Evolutionary conservation across 1,284 basidiomycete genomes (phyloP).

Genomic region (Cryptococcus depauperatus): DNA sequence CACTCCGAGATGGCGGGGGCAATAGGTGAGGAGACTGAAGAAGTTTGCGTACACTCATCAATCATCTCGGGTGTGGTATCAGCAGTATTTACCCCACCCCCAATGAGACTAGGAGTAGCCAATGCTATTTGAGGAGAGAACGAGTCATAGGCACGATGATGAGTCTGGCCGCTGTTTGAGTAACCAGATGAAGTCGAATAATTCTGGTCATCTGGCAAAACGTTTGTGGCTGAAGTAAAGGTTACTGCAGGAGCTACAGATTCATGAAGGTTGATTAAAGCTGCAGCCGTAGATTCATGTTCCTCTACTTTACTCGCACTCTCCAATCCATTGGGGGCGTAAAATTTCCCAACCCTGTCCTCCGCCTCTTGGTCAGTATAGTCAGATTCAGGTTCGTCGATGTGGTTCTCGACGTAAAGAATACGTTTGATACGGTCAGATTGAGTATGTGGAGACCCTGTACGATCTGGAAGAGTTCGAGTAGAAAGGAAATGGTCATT

Average conservation of each 20-base stretch:
- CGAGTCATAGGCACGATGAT: slow-evolving; percentile 1
- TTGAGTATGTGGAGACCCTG: slow-evolving; percentile 9
- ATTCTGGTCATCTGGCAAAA: too few species aligned
- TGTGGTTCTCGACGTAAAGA: slow-evolving; percentile 21
- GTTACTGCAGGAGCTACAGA: too few species aligned
- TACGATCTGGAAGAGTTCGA: slow-evolving; percentile 3
- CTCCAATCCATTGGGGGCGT: too few species aligned
- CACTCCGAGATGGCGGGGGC: not conserved
- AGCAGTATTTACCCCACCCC: too few species aligned
- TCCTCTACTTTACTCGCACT: too few species aligned
- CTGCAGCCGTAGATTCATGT: too few species aligned
- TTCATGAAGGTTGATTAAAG: too few species aligned
- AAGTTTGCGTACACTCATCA: slow-evolving; percentile 1
- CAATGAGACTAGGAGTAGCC: not conserved
- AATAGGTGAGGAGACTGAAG: not conserved
- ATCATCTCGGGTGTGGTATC: slow-evolving; percentile 2
- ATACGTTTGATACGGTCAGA: slow-evolving; percentile 9
- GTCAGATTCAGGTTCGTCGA: not conserved
- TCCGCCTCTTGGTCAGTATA: too few species aligned
- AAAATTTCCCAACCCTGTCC: too few species aligned
- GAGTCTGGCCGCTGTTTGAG: not conserved
- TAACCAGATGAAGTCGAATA: not conserved
- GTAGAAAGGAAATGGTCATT: not conserved
- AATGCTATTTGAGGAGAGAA: not conserved
- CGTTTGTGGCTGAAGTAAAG: too few species aligned